Base-by-base conservation (phyloP, 768 basidiomycete species). In the Phylloporus scabripes region DNA sequence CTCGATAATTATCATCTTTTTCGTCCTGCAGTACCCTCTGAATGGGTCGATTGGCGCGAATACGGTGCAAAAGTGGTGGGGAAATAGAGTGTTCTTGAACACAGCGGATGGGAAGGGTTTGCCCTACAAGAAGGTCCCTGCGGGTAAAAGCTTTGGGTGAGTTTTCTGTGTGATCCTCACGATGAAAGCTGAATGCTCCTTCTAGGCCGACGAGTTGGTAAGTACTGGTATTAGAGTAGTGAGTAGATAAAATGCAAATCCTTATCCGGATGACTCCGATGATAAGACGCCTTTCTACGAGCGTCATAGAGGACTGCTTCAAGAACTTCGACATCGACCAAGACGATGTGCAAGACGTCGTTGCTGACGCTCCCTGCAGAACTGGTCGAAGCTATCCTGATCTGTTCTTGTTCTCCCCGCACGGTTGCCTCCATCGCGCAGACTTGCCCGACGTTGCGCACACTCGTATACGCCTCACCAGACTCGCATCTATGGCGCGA, bases 41-140 rank as follows among this genome's bases (percentile, higher is more conserved):
- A 74, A 84, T 48, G 83, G 84, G 7, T 66, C 65, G 10, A 84
- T 87, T 54, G 85, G 82, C 11, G 4, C 59, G 14, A 66, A 70
- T 23, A 81, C 54, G 4, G 61, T 88, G 36, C 76, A 78, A 51
- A 45, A 53, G 1, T 88, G 86, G 87, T 87, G 85, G 85, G 87
- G 85, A 1, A 46, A 46, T 23, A 2, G 21, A 3, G 42, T 43
- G 12, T 43, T 32, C n/a, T 14, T 10, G 11, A 43, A 62, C 3
- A 71, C 69, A 5, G 68, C 54, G 11, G 70, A 70, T 45, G 55
- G 37, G 1, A 15, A 18, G 26, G 51, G 44, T 11, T 24, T 54
- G 24, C 56, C 46, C 5, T 61, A 45, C 41, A 52, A 41, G 42
- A 2, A 45, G 1, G 1, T 67, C 6, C 48, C 55, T 7, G 32